Evolutionary conservation across 768 basidiomycete species (phyloP).

Genomic region (Tylopilus felleus): DNA sequence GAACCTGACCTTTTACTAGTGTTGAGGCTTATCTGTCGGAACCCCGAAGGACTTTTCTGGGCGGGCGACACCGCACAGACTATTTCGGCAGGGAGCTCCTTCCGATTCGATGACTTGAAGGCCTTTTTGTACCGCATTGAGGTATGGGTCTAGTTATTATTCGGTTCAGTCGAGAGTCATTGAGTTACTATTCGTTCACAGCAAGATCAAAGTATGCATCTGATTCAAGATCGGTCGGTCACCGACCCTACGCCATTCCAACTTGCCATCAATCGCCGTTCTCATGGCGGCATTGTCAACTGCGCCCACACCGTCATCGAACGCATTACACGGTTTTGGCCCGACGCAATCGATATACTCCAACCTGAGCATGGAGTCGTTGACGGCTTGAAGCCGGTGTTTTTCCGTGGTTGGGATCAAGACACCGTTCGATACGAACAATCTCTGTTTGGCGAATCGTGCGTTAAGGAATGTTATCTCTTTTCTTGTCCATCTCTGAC

Average conservation of each 20-base stretch:
- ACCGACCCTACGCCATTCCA: conserved; percentile 45
- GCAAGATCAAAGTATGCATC: conserved; percentile 18
- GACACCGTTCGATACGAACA: conserved; percentile 47
- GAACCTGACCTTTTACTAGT: conserved; percentile 43
- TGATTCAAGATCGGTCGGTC: conserved; percentile 14
- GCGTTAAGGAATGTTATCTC: conserved; percentile 3
- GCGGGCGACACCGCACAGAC: conserved; percentile 81
- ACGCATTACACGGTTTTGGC: conserved; percentile 61
- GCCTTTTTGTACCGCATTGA: conserved; percentile 63
- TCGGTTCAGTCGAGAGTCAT: neutral
- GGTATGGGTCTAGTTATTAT: conserved; percentile 33
- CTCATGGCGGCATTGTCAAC: conserved; percentile 70
- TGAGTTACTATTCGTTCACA: conserved; percentile 1
- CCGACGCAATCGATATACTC: conserved; percentile 58
- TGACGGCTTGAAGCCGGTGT: conserved; percentile 53
- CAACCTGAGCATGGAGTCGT: conserved; percentile 53
- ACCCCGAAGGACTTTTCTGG: conserved; percentile 70
- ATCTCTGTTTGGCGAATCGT: conserved; percentile 54
- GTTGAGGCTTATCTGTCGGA: conserved; percentile 56
- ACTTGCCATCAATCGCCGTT: conserved; percentile 63
- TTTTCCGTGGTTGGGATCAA: conserved; percentile 48
- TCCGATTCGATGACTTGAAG: conserved; percentile 68
- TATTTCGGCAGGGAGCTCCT: conserved; percentile 68
- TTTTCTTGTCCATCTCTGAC: conserved; percentile 6
- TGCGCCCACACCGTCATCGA: conserved; percentile 64